A percentile compares a stretch with the other conserved stretches of the same genome.
phyloP scores from a whole-genome alignment of 805 yeast genomes.

The Sugiyamaella mastotermitis region DNA sequence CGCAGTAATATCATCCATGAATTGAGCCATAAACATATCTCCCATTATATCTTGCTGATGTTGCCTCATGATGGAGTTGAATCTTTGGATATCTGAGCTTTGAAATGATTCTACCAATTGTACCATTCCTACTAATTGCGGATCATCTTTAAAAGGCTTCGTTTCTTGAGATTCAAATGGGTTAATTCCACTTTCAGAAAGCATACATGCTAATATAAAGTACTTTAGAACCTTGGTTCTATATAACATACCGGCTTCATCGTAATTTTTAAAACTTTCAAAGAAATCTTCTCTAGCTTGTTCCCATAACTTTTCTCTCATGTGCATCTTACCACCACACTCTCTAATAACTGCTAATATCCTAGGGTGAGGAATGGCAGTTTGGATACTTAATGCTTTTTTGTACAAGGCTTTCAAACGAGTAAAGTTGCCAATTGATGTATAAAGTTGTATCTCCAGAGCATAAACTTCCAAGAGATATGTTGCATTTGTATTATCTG shows the following conservation, averaged over 20 bases:
- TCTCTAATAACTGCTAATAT: conserved; percentile 71
- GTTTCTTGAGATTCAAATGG: conserved; percentile 74
- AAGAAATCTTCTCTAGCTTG: conserved; percentile 50
- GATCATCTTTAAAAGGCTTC: conserved; percentile 39
- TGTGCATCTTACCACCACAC: conserved; percentile 65
- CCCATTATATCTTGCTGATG: conserved; percentile 13
- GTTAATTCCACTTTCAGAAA: conserved; percentile 53
- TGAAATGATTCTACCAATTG: conserved; percentile 32
- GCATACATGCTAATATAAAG: conserved; percentile 53
- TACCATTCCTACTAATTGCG: conserved; percentile 27
- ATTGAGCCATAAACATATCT: conserved; percentile 14
- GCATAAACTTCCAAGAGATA: conserved; percentile 58
- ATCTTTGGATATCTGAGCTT: conserved; percentile 21
- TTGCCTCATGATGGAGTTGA: conserved; percentile 16
- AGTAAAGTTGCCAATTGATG: conserved; percentile 34
- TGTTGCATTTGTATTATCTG: conserved; percentile 21
- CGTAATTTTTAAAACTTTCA: conserved; percentile 53
- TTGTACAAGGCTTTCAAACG: conserved; percentile 44
- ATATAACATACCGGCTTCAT: conserved; percentile 59
- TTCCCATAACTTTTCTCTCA: conserved; percentile 54
- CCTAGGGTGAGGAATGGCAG: conserved; percentile 64
- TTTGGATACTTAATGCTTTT: conserved; percentile 41
- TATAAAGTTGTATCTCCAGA: conserved; percentile 51
- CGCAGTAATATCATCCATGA: conserved; percentile 23
- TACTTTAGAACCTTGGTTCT: conserved; percentile 55